phyloP scores from a whole-genome alignment of 257 asterid species.

The Fraxinus cuspidata region DNA sequence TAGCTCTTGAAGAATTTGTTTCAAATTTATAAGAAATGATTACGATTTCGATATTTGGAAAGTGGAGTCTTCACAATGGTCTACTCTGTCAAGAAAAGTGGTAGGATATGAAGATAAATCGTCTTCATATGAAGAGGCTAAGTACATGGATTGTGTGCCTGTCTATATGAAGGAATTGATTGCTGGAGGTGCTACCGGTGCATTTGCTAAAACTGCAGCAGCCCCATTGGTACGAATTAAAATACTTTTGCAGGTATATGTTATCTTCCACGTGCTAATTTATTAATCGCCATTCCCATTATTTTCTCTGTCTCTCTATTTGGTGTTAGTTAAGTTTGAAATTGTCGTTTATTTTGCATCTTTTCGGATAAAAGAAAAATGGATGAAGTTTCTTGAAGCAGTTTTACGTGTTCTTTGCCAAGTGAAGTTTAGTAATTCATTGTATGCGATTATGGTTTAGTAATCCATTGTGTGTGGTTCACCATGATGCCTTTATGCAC shows the following conservation, averaged over 20 bases:
- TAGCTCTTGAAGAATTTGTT: constrained; percentile 3
- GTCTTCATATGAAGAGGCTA: constrained; percentile 46
- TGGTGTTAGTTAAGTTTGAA: neutral
- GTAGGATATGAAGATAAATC: constrained; percentile 62
- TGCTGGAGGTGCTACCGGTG: constrained; percentile 99
- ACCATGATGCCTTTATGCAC: too few species aligned
- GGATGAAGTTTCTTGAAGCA: too few species aligned
- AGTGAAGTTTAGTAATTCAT: too few species aligned
- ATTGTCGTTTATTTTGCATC: too few species aligned
- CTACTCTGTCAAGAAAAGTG: constrained; percentile 61
- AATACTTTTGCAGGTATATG: constrained; percentile 86
- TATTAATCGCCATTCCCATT: too few species aligned
- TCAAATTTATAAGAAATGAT: too few species aligned
- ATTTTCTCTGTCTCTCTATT: too few species aligned
- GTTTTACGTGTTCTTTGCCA: too few species aligned
- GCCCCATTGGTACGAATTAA: constrained; percentile 91
- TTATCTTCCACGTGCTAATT: neutral
- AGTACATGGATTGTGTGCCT: constrained; percentile 65
- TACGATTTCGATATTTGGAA: constrained; percentile 7
- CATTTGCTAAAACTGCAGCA: constrained; percentile 82
- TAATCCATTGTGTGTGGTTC: too few species aligned
- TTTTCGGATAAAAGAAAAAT: too few species aligned
- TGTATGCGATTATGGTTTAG: too few species aligned
- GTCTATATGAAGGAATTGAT: constrained; percentile 86
- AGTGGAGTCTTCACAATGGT: constrained; percentile 68